A percentile compares a stretch with the other conserved stretches of the same genome.
These are phyloP conservation scores for Saccharata proteae DNA, from an alignment of 2,329 filamentous ascomycete species.

Conservation along the genomic window DNA sequence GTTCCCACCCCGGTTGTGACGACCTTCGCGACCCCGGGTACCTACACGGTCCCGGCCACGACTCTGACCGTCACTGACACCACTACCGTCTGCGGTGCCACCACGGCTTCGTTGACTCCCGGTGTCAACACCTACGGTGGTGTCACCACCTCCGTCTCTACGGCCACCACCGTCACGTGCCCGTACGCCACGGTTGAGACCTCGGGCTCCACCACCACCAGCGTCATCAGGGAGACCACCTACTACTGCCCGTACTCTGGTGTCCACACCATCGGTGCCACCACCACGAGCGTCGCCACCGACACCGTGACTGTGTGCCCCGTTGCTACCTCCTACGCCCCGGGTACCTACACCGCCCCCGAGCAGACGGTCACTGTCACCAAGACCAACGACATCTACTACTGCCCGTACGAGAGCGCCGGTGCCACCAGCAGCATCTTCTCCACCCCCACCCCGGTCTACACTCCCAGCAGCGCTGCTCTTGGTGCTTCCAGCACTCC, in stretches of 20 bases:
- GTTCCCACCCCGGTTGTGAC: conserved; percentile 33
- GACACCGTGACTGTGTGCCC: conserved; percentile 41
- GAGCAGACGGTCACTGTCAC: conserved; percentile 56
- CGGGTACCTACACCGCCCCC: conserved; percentile 62
- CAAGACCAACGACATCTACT: conserved; percentile 54
- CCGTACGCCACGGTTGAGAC: conserved; percentile 56
- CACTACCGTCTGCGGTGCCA: conserved; percentile 54
- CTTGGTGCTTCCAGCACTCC: conserved; percentile 2
- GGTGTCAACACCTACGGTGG: conserved; percentile 61
- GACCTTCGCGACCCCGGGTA: conserved; percentile 52
- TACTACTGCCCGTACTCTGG: conserved; percentile 62
- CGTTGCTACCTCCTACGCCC: conserved; percentile 49
- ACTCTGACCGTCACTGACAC: conserved; percentile 56
- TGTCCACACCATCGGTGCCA: conserved; percentile 63
- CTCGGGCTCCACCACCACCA: conserved; percentile 46
- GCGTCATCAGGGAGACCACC: conserved; percentile 55
- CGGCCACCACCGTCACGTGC: conserved; percentile 55
- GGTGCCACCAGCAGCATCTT: conserved; percentile 2
- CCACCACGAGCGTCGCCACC: conserved; percentile 44
- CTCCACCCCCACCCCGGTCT: neutral
- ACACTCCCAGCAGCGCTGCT: neutral
- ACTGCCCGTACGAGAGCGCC: conserved; percentile 50
- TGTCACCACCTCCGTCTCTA: conserved; percentile 58
- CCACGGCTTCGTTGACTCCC: conserved; percentile 48
- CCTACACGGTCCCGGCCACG: conserved; percentile 63